These are phyloP conservation scores for Leccinum sublutescens DNA, from an alignment of 768 basidiomycete genomes.

Conservation along the genomic window DNA sequence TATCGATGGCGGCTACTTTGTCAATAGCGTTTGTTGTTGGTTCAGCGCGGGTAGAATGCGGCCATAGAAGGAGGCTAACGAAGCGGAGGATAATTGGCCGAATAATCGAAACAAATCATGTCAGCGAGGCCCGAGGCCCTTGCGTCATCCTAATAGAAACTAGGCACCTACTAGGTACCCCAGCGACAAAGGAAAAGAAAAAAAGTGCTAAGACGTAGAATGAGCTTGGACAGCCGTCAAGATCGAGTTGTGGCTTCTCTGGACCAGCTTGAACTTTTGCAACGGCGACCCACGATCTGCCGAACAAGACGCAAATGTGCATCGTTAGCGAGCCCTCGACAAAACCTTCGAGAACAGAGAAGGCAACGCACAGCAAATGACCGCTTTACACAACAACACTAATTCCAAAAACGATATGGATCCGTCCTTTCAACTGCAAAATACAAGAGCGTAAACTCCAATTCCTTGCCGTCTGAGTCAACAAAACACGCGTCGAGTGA, in stretches of 20 bases:
- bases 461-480: slow-evolving; percentile 83
- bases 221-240: slow-evolving; percentile 31
- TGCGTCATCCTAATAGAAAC: too few species aligned
- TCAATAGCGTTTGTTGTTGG: too few species aligned
- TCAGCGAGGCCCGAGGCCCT: too few species aligned
- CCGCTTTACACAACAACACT: slow-evolving; percentile 97
- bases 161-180: too few species aligned
- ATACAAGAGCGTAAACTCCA: slow-evolving; percentile 70
- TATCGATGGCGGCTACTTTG: too few species aligned
- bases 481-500: neutral
- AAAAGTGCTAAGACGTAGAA: too few species aligned
- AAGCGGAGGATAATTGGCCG: too few species aligned
- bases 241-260: slow-evolving; percentile 91
- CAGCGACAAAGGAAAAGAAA: too few species aligned
- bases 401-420: slow-evolving; percentile 90
- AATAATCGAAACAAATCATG: too few species aligned
- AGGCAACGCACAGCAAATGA: slow-evolving; percentile 76
- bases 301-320: neutral
- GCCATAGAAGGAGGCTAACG: too few species aligned
- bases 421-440: slow-evolving; percentile 68
- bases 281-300: slow-evolving; percentile 91
- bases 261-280: slow-evolving; percentile 98
- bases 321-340: neutral
- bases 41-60: too few species aligned
- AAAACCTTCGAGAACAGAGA: neutral